A percentile compares a stretch with the other conserved stretches of the same genome.
phyloP scores from a whole-genome alignment of 1,284 basidiomycete genomes.

The Apiotrichum porosum region DNA sequence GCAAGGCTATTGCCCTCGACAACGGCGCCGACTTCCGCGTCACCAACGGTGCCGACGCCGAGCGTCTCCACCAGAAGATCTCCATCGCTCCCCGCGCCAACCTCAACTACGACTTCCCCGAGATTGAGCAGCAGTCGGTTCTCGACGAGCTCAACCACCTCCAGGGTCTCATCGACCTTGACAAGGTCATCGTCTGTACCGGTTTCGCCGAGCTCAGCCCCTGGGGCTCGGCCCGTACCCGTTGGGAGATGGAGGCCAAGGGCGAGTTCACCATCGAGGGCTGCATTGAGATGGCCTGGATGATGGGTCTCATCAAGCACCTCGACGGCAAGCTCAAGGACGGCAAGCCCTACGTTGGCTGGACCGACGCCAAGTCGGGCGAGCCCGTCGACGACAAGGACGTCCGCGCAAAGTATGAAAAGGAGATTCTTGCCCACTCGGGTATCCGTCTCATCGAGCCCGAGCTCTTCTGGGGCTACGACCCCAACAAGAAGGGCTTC shows the following conservation, averaged over 20 bases:
- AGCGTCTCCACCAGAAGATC: slow-evolving; percentile 87
- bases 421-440: slow-evolving; percentile 86
- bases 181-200: slow-evolving; percentile 91
- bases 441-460: slow-evolving; percentile 96
- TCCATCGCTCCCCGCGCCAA: slow-evolving; percentile 93
- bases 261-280: slow-evolving; percentile 94
- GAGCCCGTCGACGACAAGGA: slow-evolving; percentile 99
- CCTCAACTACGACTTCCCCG: slow-evolving; percentile 92
- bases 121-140: slow-evolving; percentile 62
- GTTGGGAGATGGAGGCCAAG: slow-evolving; percentile 97
- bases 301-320: slow-evolving; percentile 98
- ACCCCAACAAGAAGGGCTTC: slow-evolving; percentile 95
- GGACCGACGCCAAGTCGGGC: slow-evolving; percentile 91
- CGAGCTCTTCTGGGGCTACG: slow-evolving; percentile 93
- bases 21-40: slow-evolving; percentile 93
- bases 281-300: slow-evolving; percentile 98
- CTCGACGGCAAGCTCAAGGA: slow-evolving; percentile 94
- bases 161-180: slow-evolving; percentile 83
- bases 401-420: slow-evolving; percentile 87
- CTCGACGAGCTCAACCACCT: slow-evolving; percentile 70
- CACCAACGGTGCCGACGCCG: slow-evolving; percentile 84
- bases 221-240: slow-evolving; percentile 96
- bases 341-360: slow-evolving; percentile 88
- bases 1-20: slow-evolving; percentile 87
- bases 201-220: slow-evolving; percentile 98